These are phyloP conservation scores for Phyllostachys edulis DNA, from an alignment of 176 grass and related monocot genomes.

Conservation along the genomic window DNA sequence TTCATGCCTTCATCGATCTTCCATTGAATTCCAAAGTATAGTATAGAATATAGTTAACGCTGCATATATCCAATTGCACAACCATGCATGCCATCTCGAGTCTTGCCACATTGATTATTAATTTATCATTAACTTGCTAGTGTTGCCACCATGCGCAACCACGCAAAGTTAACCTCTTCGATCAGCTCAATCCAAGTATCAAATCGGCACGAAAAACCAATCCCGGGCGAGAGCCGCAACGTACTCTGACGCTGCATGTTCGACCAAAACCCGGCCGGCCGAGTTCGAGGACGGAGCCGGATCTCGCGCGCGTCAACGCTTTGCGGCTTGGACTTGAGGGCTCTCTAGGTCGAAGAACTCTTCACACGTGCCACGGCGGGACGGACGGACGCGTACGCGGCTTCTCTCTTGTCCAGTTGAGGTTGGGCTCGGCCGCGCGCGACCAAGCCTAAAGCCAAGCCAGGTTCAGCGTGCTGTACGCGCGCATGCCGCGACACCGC, in stretches of 20 bases:
- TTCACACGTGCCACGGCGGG: not conserved
- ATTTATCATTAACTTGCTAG: not conserved
- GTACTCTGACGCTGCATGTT: not conserved
- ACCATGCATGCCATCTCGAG: no score
- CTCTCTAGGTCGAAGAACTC: no score
- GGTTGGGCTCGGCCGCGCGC: not conserved
- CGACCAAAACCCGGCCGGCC: not conserved
- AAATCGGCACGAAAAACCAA: no score
- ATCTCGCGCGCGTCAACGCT: not conserved
- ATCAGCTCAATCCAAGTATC: no score
- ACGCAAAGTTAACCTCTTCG: no score
- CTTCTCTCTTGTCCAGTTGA: not conserved
- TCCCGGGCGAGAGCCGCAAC: no score
- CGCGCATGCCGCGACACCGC: no score
- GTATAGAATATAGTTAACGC: no score
- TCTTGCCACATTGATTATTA: not conserved
- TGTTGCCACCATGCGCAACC: no score
- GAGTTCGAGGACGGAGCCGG: not conserved
- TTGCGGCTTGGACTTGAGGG: not conserved
- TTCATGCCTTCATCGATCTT: not conserved
- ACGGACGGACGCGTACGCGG: not conserved
- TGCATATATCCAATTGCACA: no score
- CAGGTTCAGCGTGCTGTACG: no score
- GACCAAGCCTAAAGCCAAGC: not conserved
- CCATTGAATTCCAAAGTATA: no score